Conservation (phyloP, 257 asterid genomes). For the Penstemon davidsonii region DNA sequence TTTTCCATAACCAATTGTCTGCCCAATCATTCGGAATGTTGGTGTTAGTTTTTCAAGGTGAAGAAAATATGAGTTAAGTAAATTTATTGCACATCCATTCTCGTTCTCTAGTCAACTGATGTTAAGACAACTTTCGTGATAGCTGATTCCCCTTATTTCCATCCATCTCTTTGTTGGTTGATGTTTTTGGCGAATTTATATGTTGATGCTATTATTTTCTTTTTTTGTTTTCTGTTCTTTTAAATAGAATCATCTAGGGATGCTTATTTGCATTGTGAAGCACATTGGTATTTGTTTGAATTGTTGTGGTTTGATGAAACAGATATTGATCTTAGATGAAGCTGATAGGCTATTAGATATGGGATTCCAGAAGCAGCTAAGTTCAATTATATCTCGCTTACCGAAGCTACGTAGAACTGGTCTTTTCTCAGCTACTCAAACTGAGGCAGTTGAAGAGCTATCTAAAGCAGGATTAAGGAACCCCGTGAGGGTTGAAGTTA, state of each 20-base stretch:
- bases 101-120: background rate
- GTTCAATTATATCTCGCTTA: conserved; percentile 69
- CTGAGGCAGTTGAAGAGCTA: conserved; percentile 91
- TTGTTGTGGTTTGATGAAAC: conserved; percentile 30
- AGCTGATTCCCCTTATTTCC: background rate
- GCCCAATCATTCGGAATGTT: background rate
- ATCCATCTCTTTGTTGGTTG: background rate
- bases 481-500: conserved; percentile 91
- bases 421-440: conserved; percentile 91
- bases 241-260: background rate
- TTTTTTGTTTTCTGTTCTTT: background rate
- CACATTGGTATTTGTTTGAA: conserved; percentile 10
- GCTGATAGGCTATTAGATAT: conserved; percentile 91
- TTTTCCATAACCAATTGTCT: conserved; percentile 6
- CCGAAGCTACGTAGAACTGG: conserved; percentile 96
- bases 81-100: too few relatives aligned
- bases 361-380: conserved; percentile 96
- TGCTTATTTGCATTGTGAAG: background rate
- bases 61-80: too few relatives aligned
- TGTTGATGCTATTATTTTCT: background rate
- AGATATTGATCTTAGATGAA: conserved; percentile 93
- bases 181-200: conserved; percentile 2
- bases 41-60: background rate
- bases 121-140: background rate
- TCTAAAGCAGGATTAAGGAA: conserved; percentile 90